Conservation (phyloP, 306 rosid genomes). For the Alnus rubra region DNA sequence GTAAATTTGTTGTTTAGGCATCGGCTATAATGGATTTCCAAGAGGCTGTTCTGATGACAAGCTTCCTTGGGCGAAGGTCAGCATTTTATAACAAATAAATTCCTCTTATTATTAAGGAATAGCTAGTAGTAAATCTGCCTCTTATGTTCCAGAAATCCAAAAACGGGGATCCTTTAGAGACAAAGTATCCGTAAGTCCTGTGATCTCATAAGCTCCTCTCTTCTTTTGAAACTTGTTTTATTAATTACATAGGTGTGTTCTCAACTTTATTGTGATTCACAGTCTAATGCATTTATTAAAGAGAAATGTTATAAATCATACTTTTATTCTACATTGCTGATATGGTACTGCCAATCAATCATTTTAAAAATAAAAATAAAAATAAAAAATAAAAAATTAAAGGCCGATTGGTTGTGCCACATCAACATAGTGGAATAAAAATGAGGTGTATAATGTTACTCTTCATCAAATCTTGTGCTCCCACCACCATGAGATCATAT, state of each 20-base stretch:
- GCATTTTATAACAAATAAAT: constrained; percentile 14
- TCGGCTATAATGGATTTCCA: constrained; percentile 96
- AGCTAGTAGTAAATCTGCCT: background rate
- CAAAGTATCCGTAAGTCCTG: constrained; percentile 85
- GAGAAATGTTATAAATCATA: too few relatives aligned
- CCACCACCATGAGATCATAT: background rate
- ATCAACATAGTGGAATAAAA: too few relatives aligned
- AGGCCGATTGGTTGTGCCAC: too few relatives aligned
- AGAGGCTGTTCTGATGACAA: constrained; percentile 94
- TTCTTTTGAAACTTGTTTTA: background rate
- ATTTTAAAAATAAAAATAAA: too few relatives aligned
- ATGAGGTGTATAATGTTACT: too few relatives aligned
- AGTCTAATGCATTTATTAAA: background rate
- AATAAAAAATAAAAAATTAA: too few relatives aligned
- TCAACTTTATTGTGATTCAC: background rate
- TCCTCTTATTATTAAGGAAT: background rate
- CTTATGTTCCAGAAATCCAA: constrained; percentile 69
- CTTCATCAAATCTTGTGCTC: background rate
- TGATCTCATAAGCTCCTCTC: constrained; percentile 10
- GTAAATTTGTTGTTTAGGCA: constrained; percentile 48
- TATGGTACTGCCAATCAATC: too few relatives aligned
- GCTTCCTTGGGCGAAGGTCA: constrained; percentile 98
- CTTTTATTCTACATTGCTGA: too few relatives aligned
- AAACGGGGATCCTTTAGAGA: constrained; percentile 81
- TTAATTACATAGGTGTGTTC: background rate